phyloP scores from a whole-genome alignment of 306 rosid genomes.

The Leucaena leucocephala region DNA sequence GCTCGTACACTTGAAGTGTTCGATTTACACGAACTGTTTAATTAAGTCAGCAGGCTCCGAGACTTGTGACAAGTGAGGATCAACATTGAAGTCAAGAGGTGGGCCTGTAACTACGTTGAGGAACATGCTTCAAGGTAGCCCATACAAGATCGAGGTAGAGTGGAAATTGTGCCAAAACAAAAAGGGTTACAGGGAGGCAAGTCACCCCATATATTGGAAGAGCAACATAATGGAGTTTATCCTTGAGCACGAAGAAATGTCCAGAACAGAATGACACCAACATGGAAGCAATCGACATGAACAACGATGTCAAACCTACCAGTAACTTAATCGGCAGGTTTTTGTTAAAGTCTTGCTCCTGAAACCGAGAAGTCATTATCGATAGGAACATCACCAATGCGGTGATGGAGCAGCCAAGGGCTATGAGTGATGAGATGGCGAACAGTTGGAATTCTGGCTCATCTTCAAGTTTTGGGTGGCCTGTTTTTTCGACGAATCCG shows the following conservation, averaged over 20 bases:
- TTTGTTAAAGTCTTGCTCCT: neutral
- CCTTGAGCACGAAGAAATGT: neutral
- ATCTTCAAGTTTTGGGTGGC: neutral
- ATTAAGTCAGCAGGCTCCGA: no score
- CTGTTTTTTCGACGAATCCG: neutral
- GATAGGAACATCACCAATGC: neutral
- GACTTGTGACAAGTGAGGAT: neutral
- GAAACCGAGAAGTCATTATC: neutral
- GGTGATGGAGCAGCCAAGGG: neutral
- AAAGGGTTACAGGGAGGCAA: neutral
- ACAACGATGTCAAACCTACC: neutral
- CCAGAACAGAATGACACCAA: neutral
- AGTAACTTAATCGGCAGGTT: neutral
- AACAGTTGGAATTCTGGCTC: neutral
- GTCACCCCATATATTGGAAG: neutral
- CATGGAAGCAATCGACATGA: neutral
- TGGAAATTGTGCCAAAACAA: neutral
- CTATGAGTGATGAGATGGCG: neutral
- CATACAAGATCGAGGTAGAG: neutral
- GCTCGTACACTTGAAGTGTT: no score
- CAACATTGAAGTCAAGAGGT: neutral
- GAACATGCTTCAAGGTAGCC: neutral
- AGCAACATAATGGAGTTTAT: neutral
- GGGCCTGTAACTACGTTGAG: neutral
- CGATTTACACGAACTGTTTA: no score